Evolutionary conservation across 129 eudicot genomes (phyloP).

Genomic region (Flaveria linearis): DNA sequence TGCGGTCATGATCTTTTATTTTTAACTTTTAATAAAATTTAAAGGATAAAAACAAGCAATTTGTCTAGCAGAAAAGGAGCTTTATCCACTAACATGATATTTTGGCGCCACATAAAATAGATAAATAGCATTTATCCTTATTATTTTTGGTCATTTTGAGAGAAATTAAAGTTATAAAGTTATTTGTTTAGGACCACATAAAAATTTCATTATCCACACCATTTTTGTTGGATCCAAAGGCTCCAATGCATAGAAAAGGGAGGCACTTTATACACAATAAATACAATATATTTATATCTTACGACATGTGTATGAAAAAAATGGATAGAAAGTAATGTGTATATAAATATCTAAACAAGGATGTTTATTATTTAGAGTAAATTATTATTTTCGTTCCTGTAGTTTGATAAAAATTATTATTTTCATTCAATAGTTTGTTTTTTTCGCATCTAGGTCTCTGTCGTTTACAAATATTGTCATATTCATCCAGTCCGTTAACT

Average conservation of each 20-base stretch:
- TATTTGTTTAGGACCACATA: slow-evolving; percentile 34
- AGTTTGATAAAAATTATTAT: too few relatives aligned
- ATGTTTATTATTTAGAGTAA: not conserved
- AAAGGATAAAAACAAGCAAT: not conserved
- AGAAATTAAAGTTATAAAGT: not conserved
- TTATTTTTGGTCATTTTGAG: not conserved
- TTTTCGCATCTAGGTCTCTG: too few relatives aligned
- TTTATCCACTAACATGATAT: slow-evolving; percentile 24
- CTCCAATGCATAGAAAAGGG: not conserved
- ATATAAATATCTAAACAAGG: not conserved
- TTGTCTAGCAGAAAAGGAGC: not conserved
- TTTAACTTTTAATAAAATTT: not conserved
- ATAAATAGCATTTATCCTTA: slow-evolving; percentile 22
- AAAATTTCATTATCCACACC: slow-evolving; percentile 32
- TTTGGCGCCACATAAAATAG: slow-evolving; percentile 39
- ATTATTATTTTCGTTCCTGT: too few relatives aligned
- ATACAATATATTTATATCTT: not conserved
- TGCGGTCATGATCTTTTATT: not conserved
- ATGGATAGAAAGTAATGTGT: not conserved
- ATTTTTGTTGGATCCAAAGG: not conserved
- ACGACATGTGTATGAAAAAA: not conserved
- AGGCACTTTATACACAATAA: not conserved
- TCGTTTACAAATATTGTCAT: too few relatives aligned
- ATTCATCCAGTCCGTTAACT: too few relatives aligned
- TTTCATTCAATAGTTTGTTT: too few relatives aligned